Percentiles rank a stretch among this genome's conserved stretches.
These are phyloP conservation scores for Cladosporium phlei DNA, from an alignment of 2,329 filamentous ascomycete species.

Conservation along the genomic window DNA sequence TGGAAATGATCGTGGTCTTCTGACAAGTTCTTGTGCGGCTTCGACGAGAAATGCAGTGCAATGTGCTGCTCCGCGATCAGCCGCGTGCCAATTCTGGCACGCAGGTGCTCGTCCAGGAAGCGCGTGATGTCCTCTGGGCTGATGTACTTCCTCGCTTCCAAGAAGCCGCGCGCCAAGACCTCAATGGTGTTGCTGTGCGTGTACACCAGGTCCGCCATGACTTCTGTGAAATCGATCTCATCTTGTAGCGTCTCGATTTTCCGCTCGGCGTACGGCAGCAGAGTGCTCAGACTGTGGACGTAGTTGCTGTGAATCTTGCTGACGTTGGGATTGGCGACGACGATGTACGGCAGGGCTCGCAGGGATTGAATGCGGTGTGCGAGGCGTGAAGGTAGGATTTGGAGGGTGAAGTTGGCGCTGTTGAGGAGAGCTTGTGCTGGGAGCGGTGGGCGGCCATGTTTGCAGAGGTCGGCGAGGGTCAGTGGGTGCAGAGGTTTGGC, in stretches of 20 bases:
- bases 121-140: conserved; percentile 74
- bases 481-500: conserved; percentile 73
- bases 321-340: conserved; percentile 96
- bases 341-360: conserved; percentile 91
- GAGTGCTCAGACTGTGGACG: conserved; percentile 81
- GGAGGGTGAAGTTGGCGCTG: conserved; percentile 93
- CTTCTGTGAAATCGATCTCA: conserved; percentile 85
- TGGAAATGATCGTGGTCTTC: conserved; percentile 29
- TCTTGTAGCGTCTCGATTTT: conserved; percentile 74
- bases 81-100: conserved; percentile 87
- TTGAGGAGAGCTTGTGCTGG: conserved; percentile 73
- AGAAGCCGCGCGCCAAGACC: conserved; percentile 82
- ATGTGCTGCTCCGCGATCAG: conserved; percentile 96
- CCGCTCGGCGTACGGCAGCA: conserved; percentile 75
- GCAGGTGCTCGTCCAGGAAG: conserved; percentile 90
- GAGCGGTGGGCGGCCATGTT: conserved; percentile 81
- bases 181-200: conserved; percentile 95
- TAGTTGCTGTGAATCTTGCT: conserved; percentile 95
- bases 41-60: conserved; percentile 71
- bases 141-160: conserved; percentile 91
- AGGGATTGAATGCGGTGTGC: conserved; percentile 91
- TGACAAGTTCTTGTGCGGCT: conserved; percentile 61
- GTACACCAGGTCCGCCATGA: conserved; percentile 89
- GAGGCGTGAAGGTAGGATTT: conserved; percentile 83
- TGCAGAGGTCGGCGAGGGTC: conserved; percentile 82